These are phyloP conservation scores for Cryphonectria carpinicola DNA, from an alignment of 2,329 filamentous ascomycete genomes.

Conservation along the genomic window DNA sequence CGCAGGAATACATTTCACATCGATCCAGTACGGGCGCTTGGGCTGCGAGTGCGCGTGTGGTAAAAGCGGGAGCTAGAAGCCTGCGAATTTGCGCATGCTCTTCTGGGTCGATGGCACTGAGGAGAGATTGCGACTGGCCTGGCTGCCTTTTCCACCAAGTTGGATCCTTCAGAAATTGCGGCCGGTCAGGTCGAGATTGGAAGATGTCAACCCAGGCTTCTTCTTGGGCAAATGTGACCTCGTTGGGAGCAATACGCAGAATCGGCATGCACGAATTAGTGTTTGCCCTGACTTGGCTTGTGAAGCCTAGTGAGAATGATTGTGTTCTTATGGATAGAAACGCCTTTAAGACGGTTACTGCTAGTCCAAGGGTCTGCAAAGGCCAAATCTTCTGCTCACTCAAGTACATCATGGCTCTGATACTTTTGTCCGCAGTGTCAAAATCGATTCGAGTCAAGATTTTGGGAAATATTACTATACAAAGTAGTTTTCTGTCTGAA, in stretches of 20 bases:
- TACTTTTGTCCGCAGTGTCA: too few species aligned
- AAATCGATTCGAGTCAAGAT: too few species aligned
- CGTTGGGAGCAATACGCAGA: constrained; percentile 30
- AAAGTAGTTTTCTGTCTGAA: too few species aligned
- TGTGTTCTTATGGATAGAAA: not conserved
- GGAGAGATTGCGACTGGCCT: constrained; percentile 31
- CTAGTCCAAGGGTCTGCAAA: not conserved
- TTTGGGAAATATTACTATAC: too few species aligned
- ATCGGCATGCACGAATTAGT: constrained; percentile 1
- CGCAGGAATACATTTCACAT: constrained; percentile 22
- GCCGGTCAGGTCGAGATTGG: constrained; percentile 4
- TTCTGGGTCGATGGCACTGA: constrained; percentile 36
- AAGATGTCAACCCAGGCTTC: constrained; percentile 18
- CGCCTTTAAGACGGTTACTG: not conserved
- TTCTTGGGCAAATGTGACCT: constrained; percentile 22
- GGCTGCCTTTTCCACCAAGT: constrained; percentile 37
- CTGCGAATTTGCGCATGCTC: constrained; percentile 34
- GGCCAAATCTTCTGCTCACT: not conserved
- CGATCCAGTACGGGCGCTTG: constrained; percentile 37
- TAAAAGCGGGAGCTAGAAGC: constrained; percentile 35
- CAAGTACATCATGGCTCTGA: not conserved
- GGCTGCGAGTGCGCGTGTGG: constrained; percentile 33
- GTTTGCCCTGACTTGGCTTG: not conserved
- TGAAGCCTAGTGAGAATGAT: not conserved
- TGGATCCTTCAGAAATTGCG: constrained; percentile 36